These are phyloP conservation scores for Citrullus mucosospermus DNA, from an alignment of 306 rosid genomes.

Conservation along the genomic window DNA sequence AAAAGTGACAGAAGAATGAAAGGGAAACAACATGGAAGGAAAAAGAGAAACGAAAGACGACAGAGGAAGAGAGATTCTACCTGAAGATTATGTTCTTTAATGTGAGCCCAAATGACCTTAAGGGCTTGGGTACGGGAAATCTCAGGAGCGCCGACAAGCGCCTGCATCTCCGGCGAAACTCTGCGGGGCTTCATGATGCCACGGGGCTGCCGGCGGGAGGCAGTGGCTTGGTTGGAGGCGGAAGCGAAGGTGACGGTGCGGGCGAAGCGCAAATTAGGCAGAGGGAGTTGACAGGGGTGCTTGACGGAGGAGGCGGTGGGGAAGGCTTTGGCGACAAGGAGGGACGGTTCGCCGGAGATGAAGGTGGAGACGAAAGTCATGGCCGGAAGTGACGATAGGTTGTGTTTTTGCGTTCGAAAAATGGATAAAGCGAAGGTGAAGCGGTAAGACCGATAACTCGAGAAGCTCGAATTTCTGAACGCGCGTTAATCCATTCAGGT, in stretches of 20 bases:
- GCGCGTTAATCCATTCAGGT: constrained; percentile 13
- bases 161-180: constrained; percentile 83
- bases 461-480: background rate
- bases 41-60: background rate
- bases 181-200: constrained; percentile 79
- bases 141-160: constrained; percentile 63
- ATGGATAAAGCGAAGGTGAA: background rate
- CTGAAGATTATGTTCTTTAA: constrained; percentile 91
- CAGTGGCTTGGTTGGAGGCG: constrained; percentile 42
- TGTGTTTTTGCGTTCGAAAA: background rate
- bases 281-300: background rate
- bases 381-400: background rate
- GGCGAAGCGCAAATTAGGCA: constrained; percentile 20
- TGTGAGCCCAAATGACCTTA: constrained; percentile 85
- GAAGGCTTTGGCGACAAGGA: background rate
- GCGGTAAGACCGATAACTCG: background rate
- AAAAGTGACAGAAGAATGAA: background rate
- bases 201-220: constrained; percentile 32
- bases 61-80: constrained; percentile 14
- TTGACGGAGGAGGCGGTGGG: constrained; percentile 9
- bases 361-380: constrained; percentile 44
- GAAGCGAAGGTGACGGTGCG: constrained; percentile 37
- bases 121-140: constrained; percentile 90
- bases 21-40: background rate
- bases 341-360: constrained; percentile 27